These are phyloP conservation scores for Fusarium stilboides DNA, from an alignment of 2,329 filamentous ascomycete genomes.

Conservation along the genomic window DNA sequence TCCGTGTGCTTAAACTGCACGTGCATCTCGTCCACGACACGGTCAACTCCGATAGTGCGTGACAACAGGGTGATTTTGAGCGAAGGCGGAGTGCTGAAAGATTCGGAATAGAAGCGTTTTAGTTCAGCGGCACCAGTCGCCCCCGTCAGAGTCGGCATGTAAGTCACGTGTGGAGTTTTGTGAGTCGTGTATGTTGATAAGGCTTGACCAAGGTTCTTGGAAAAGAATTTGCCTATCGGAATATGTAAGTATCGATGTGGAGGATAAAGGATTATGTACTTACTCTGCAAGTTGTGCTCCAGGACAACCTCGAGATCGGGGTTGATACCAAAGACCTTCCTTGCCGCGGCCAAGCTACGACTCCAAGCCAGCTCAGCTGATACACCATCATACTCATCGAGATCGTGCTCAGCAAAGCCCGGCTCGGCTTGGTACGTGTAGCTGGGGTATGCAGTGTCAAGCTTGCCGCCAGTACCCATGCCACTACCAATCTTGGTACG, in stretches of 20 bases:
- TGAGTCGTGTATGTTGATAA: constrained; percentile 74
- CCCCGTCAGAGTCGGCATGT: constrained; percentile 76
- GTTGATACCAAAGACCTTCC: constrained; percentile 74
- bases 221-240: constrained; percentile 66
- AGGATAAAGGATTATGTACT: constrained; percentile 41
- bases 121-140: constrained; percentile 73
- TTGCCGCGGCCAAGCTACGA: constrained; percentile 72
- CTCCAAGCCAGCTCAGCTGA: constrained; percentile 78
- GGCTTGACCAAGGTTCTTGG: constrained; percentile 70
- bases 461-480: constrained; percentile 56
- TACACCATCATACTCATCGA: constrained; percentile 77
- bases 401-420: constrained; percentile 80
- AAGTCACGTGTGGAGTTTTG: constrained; percentile 76
- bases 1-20: constrained; percentile 71
- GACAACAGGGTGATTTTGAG: constrained; percentile 73
- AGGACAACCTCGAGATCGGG: constrained; percentile 76
- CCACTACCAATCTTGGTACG: constrained; percentile 56
- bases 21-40: constrained; percentile 76
- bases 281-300: constrained; percentile 75
- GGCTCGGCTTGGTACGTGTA: constrained; percentile 65
- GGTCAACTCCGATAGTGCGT: constrained; percentile 75
- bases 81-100: constrained; percentile 75
- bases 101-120: constrained; percentile 74
- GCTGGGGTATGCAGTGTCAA: constrained; percentile 57
- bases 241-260: neutral